These are phyloP conservation scores for Takashimella tepidaria DNA, from an alignment of 1,284 basidiomycete species.

Conservation along the genomic window DNA sequence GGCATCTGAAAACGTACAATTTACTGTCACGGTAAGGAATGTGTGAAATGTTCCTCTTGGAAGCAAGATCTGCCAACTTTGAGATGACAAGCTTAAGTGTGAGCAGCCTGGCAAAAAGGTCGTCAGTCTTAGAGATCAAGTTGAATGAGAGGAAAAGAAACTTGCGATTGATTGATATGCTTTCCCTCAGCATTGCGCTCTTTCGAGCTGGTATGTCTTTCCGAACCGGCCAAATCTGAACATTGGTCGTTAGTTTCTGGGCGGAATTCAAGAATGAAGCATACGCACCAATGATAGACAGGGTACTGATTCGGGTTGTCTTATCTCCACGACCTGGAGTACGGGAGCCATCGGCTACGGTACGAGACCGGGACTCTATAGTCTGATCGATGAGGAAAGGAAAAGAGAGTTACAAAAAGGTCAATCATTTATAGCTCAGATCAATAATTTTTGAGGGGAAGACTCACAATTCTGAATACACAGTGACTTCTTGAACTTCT, in stretches of 20 bases:
- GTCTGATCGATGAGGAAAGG: background rate
- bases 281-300: slow-evolving; percentile 48
- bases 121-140: background rate
- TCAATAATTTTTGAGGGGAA: too few species aligned
- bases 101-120: slow-evolving; percentile 68
- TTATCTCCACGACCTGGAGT: slow-evolving; percentile 26
- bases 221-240: slow-evolving; percentile 93
- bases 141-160: background rate
- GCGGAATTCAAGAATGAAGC: background rate
- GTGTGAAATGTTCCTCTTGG: slow-evolving; percentile 75
- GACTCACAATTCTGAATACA: slow-evolving; percentile 76
- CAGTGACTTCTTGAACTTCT: slow-evolving; percentile 87
- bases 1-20: slow-evolving; percentile 39
- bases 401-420: too few species aligned
- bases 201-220: slow-evolving; percentile 89
- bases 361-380: slow-evolving; percentile 4
- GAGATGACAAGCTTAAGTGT: slow-evolving; percentile 86
- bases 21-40: slow-evolving; percentile 96
- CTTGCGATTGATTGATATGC: slow-evolving; percentile 67
- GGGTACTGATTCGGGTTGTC: slow-evolving; percentile 59
- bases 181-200: slow-evolving; percentile 86
- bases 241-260: background rate
- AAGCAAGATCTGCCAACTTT: slow-evolving; percentile 77
- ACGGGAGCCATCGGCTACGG: slow-evolving; percentile 8
- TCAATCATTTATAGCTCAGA: too few species aligned